Base-by-base conservation (phyloP, 176 grass and related monocot genomes). In the Canna indica region DNA sequence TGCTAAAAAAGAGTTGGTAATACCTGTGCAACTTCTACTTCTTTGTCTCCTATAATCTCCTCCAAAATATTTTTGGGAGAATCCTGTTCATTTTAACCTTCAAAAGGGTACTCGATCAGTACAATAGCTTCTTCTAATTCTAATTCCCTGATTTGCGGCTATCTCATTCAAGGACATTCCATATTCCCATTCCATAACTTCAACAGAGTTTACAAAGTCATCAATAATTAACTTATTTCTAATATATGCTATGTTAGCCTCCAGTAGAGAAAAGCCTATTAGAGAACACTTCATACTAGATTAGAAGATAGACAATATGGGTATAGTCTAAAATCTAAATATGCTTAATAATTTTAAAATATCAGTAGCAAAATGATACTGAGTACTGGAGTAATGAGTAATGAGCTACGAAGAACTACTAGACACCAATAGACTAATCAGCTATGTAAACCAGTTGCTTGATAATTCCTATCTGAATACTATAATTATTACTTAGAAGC, bases 21-120 rank as follows among this genome's bases (percentile, higher is more conserved):
- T 81, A 76, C 92, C 92, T 96, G 39, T 17, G 67, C 68, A 38
- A 96, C 88, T 81, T 96, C 88, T 29, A 91, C 73, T 76, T 96
- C 88, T 70, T 96, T 96, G 68, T 87, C 88, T 88, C 92, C 91
- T 50, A 96, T 77, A 78, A 96, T 96, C 73, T 87, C 73, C 81
- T 96, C 92, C 8, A 96, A 81, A 34, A 96, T 83, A 74, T 96
- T 96, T 24, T 35, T 69, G 9, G 88, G 83, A 47, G 75, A 26
- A 6, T 76, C 88, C 58, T 83, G 47, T 22, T 79, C 84, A 41
- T n/a, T 52, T 32, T 83, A 38, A 5, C 74, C 73, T 46, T 72
- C 28, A 73, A 72, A 48, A 64, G 76, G 67, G 10, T 82, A 68
- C 6, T n/a, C n/a, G n/a, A n/a, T 26, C 29, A 47, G 78, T 76